Base-by-base conservation (phyloP, 2,329 filamentous ascomycete genomes). In the Ophiosphaerella narmari region DNA sequence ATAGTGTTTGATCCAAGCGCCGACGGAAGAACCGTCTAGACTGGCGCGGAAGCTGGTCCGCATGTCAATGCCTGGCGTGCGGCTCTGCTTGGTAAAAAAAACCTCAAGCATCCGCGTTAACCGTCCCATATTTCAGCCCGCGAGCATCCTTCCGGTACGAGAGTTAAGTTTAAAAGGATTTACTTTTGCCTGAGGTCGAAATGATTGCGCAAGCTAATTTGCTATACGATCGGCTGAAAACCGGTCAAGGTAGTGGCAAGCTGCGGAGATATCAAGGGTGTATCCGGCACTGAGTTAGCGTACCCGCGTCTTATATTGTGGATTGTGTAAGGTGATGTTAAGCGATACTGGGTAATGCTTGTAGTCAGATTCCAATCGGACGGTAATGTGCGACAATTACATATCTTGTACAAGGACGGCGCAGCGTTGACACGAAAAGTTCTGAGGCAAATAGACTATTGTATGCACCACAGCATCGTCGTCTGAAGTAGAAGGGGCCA, bases 241-340 rank as follows among this genome's bases (percentile, higher is more conserved):
- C 43, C 51, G 45, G 50, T 44, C 39, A 51, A 48, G 9, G 18
- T 8, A 37, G 21, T 5, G 33, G 46, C 7, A 40, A 26, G 21
- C 29, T 45, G 46, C 39, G 32, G 43, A 16, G 18, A 33, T 29
- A 36, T 5, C 43, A 48, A 23, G 39, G 31, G 38, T 42, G 21
- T 21, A 14, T 13, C 11, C 45, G 34, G n/a, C 11, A 8, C 26
- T 6, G 7, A 21, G 7, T 29, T 29, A 29, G 26, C 26, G 7
- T 8, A 29, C 5, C 26, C 26, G 5, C 4, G 11, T 29, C 11
- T 11, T 1, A 29, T 21, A 31, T 29, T 33, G 23, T 39, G 32
- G 12, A 8, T 16, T 16, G 34, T n/a, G n/a, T 12, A 40, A n/a
- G 21, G 11, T 40, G 23, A n/a, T 31, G 21, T 35, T 13, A 35